Evolutionary conservation across 108 stramenopile species (phyloP), one percentile per base, ranked within the genome.

Genomic region (Fragilaria crotonensis): DNA sequence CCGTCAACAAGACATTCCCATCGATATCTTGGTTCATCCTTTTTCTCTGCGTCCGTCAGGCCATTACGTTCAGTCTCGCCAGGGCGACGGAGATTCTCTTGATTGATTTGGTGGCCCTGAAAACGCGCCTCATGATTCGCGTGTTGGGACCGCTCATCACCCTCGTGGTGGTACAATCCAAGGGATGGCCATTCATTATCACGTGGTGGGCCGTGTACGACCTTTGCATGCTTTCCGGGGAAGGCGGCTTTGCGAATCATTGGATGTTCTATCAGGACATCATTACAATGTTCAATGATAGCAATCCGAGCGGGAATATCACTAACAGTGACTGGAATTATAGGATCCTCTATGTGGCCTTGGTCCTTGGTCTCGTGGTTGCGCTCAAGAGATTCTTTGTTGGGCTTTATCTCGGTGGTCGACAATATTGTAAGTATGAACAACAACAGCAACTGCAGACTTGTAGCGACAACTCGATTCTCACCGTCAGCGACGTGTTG

Each of bases 311-410:
- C 33, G 80, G 80, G 1, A 44, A 47, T 47, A 28, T 80, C 20
- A 33, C 58, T 21, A 22, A 29, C 2, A 33, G 2, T 32, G 55
- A 54, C n/a, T 52, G 32, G 53, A 61, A 71, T 48, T 30, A 47
- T 7, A 32, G 62, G 17, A 29, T 69, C 11, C 48, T 78, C 56
- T 17, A 52, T 33, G 56, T 57, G 1, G 62, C 20, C 1, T 57
- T 77, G 17, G 58, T 69, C 36, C 64, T 83, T 11, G 80, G 79
- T 5, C 47, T 74, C 2, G 47, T 56, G 19, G 72, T 77, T 19
- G 64, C 78, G 0, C 22, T 84, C 19, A 89, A 89, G 52, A 58
- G 88, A 47, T 63, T 83, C 17, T 52, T 61, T 26, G 50, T 89
- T 2, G 80, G 79, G 11, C 57, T 84, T 0, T 70, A 70, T 30